These are phyloP conservation scores for Pyrenophora teres DNA, from an alignment of 2,329 filamentous ascomycete genomes.

Conservation along the genomic window DNA sequence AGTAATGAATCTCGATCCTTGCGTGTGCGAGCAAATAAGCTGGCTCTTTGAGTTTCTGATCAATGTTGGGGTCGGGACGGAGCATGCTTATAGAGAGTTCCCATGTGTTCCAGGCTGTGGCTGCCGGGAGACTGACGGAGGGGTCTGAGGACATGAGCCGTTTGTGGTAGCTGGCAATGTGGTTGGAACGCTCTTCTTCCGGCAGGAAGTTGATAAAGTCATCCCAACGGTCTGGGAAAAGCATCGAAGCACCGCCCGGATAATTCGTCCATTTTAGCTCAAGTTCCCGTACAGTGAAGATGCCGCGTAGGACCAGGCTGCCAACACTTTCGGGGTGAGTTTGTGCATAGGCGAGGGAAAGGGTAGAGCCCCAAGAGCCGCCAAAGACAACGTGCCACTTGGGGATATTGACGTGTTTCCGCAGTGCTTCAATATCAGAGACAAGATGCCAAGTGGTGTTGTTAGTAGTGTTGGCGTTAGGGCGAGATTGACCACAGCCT, in stretches of 20 bases:
- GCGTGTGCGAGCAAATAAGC: constrained; percentile 45
- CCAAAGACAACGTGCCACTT: constrained; percentile 56
- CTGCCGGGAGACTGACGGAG: constrained; percentile 36
- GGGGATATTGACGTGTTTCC: constrained; percentile 48
- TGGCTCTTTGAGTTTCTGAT: constrained; percentile 37
- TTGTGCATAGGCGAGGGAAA: constrained; percentile 53
- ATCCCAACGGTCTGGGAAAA: constrained; percentile 51
- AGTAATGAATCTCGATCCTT: constrained; percentile 52
- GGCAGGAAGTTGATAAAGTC: constrained; percentile 45
- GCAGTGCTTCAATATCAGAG: constrained; percentile 53
- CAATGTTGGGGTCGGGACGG: constrained; percentile 23
- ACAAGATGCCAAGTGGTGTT: constrained; percentile 55
- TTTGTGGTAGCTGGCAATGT: constrained; percentile 49
- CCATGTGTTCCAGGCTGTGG: constrained; percentile 46
- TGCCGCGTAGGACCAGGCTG: constrained; percentile 51
- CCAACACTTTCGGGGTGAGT: constrained; percentile 47
- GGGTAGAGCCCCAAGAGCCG: constrained; percentile 55
- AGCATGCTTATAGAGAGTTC: constrained; percentile 42
- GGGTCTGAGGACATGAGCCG: constrained; percentile 45
- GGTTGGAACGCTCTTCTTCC: constrained; percentile 45
- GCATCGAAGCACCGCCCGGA: constrained; percentile 32
- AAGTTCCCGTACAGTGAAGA: constrained; percentile 47
- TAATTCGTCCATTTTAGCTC: constrained; percentile 48
- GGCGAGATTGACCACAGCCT: constrained; percentile 52
- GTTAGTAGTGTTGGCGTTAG: constrained; percentile 48